phyloP scores from a whole-genome alignment of 176 grass and related monocot species.

The Bromus sterilis region DNA sequence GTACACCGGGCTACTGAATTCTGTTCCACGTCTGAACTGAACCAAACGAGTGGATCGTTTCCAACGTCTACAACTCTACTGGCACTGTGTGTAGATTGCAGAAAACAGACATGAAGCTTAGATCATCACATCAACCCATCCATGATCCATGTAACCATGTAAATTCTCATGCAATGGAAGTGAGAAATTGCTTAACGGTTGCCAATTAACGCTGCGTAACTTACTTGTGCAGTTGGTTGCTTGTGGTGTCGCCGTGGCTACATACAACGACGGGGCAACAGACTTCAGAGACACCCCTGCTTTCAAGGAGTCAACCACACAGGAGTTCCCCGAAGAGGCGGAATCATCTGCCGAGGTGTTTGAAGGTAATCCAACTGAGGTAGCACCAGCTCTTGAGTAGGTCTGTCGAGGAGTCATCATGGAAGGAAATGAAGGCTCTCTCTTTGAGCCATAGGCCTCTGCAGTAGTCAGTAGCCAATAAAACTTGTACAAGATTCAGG shows the following conservation, averaged over 20 bases:
- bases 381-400: constrained; percentile 81
- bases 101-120: not conserved
- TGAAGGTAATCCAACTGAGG: constrained; percentile 95
- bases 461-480: not conserved
- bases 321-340: constrained; percentile 81
- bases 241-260: constrained; percentile 77
- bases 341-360: constrained; percentile 90
- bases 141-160: not conserved
- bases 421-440: not conserved
- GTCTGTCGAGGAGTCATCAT: not conserved
- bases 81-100: not conserved
- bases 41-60: not conserved
- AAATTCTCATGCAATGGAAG: not conserved
- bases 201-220: not conserved
- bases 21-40: not conserved
- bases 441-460: constrained; percentile 1
- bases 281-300: constrained; percentile 81
- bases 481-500: constrained; percentile 13
- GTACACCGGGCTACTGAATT: not conserved
- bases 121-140: not conserved
- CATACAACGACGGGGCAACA: constrained; percentile 85
- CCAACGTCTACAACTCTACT: not conserved
- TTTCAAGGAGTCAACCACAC: constrained; percentile 70
- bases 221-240: constrained; percentile 73
- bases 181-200: too few species aligned